Percentiles rank a stretch among this genome's conserved stretches.
phyloP scores from a whole-genome alignment of 208 protist genomes.

The Crithidia fasciculata region DNA sequence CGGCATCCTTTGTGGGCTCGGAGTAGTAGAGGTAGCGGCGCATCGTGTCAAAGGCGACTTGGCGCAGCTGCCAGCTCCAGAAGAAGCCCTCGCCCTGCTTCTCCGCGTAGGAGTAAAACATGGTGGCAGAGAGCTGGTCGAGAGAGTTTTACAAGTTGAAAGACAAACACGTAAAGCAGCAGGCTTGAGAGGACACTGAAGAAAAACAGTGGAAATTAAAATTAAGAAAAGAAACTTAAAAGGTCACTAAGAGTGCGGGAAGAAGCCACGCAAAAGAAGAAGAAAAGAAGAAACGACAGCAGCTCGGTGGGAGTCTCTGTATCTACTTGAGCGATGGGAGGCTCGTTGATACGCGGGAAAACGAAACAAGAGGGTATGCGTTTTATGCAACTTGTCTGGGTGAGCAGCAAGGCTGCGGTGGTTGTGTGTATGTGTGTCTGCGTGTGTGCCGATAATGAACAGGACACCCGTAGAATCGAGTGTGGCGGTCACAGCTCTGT shows the following conservation, averaged over 20 bases:
- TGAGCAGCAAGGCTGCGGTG: too few relatives aligned
- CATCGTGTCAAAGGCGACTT: slow-evolving; percentile 66
- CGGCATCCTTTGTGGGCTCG: slow-evolving; percentile 17
- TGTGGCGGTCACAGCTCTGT: too few relatives aligned
- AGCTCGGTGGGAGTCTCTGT: too few relatives aligned
- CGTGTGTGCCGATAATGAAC: too few relatives aligned
- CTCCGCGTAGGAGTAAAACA: slow-evolving; percentile 70
- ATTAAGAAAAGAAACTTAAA: slow-evolving; percentile 2
- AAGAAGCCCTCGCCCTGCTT: slow-evolving; percentile 58
- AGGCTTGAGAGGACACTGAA: background rate
- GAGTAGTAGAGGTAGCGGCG: slow-evolving; percentile 80
- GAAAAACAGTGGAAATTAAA: background rate
- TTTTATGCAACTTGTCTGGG: too few relatives aligned
- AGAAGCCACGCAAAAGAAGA: background rate
- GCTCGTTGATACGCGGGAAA: too few relatives aligned
- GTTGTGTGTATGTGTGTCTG: too few relatives aligned
- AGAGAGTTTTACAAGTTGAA: background rate
- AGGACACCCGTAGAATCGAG: too few relatives aligned
- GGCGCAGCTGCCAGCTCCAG: slow-evolving; percentile 49
- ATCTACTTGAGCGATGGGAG: too few relatives aligned
- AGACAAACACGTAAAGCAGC: background rate
- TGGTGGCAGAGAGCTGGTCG: slow-evolving; percentile 10
- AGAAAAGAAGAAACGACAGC: background rate
- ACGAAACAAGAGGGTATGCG: too few relatives aligned
- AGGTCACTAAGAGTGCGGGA: background rate